Conservation (phyloP, 768 basidiomycete species). For the Calocybe indica region DNA sequence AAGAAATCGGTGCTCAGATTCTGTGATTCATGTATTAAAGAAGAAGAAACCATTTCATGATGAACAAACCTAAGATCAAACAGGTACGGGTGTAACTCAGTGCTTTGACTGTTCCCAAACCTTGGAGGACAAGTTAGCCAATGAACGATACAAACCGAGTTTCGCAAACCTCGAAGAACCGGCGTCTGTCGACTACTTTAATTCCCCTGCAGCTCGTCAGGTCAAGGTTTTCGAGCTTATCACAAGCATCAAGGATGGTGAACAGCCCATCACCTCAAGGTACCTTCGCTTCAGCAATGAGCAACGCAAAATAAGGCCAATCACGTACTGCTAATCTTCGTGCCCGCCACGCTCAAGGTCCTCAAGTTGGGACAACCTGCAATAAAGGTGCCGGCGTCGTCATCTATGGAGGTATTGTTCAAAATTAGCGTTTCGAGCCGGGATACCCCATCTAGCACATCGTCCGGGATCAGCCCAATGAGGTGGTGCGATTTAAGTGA, state of each 20-base stretch:
- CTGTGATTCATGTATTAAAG: too few relatives aligned
- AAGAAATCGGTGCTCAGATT: background rate
- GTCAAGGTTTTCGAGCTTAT: constrained; percentile 45
- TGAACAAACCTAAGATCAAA: background rate
- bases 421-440: constrained; percentile 43
- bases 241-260: constrained; percentile 51
- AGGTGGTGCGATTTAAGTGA: constrained; percentile 46
- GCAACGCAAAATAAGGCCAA: background rate
- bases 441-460: constrained; percentile 21
- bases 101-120: constrained; percentile 21
- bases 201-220: constrained; percentile 66
- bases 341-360: constrained; percentile 48
- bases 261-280: constrained; percentile 47
- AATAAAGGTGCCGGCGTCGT: constrained; percentile 47
- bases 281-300: background rate
- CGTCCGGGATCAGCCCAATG: constrained; percentile 36
- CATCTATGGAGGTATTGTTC: constrained; percentile 58
- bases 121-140: constrained; percentile 12
- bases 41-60: too few relatives aligned
- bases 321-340: constrained; percentile 52
- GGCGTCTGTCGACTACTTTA: constrained; percentile 49
- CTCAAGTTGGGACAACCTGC: constrained; percentile 42
- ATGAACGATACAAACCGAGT: background rate
- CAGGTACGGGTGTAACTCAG: background rate
- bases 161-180: constrained; percentile 55